Evolutionary conservation across 2,329 filamentous ascomycete genomes (phyloP).

Genomic region (Coniochaeta pulveracea): DNA sequence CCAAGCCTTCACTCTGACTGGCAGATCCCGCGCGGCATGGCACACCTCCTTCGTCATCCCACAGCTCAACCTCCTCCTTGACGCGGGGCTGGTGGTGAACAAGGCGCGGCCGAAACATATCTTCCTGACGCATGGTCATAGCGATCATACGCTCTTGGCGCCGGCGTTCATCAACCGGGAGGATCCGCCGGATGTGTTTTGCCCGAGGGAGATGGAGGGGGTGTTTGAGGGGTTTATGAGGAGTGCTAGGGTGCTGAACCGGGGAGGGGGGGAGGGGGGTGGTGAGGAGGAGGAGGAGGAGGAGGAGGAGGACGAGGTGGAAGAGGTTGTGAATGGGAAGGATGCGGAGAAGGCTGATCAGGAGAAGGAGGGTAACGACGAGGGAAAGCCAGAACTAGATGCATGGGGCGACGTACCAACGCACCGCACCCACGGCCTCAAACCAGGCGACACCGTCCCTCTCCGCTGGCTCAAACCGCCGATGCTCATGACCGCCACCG

Average conservation of each 20-base stretch:
- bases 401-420: constrained; percentile 14
- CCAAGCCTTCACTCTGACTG: constrained; percentile 29
- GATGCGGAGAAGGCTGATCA: constrained; percentile 2
- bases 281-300: constrained; percentile 9
- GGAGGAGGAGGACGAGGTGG: constrained; percentile 10
- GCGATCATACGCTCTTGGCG: constrained; percentile 30
- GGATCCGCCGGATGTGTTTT: constrained; percentile 33
- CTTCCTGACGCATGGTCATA: constrained; percentile 38
- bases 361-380: background rate
- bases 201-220: constrained; percentile 26
- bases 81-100: constrained; percentile 34
- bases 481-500: constrained; percentile 24
- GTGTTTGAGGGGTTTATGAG: constrained; percentile 27
- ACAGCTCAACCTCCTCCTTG: constrained; percentile 35
- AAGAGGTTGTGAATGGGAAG: background rate
- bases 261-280: constrained; percentile 22
- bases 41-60: constrained; percentile 39
- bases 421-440: constrained; percentile 26
- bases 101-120: constrained; percentile 33
- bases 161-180: constrained; percentile 30
- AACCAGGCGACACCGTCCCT: constrained; percentile 21
- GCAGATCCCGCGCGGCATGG: constrained; percentile 36
- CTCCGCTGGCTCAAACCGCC: constrained; percentile 19
- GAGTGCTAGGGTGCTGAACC: constrained; percentile 28
- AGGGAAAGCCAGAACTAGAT: background rate